Percentiles rank a stretch among this genome's conserved stretches.
Conservation (phyloP, 2,329 filamentous ascomycete species). For the Colletotrichum cereale region DNA sequence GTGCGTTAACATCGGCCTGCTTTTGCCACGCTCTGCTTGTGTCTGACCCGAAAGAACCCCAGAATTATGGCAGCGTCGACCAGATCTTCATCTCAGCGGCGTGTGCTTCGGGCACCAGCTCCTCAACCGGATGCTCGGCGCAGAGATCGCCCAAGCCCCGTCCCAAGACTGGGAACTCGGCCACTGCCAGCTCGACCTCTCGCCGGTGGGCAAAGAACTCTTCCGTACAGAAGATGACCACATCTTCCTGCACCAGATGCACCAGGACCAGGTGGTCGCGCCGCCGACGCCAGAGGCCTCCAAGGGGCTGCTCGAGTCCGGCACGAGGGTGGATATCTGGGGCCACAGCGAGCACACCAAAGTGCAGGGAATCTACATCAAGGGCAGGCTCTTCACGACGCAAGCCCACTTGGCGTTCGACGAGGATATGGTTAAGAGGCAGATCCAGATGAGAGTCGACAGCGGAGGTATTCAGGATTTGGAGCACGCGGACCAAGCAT, state of each 20-base stretch:
- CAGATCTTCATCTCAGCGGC: conserved; percentile 72
- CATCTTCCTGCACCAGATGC: conserved; percentile 81
- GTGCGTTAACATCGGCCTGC: conserved; percentile 44
- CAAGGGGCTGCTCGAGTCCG: conserved; percentile 52
- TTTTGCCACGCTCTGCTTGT: not conserved
- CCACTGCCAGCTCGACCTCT: conserved; percentile 74
- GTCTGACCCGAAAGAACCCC: not conserved
- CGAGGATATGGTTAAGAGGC: conserved; percentile 73
- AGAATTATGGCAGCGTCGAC: conserved; percentile 64
- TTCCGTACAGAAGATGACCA: conserved; percentile 67
- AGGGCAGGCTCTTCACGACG: conserved; percentile 74
- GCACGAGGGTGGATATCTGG: conserved; percentile 64
- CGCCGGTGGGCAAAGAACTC: conserved; percentile 73
- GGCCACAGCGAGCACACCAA: conserved; percentile 74
- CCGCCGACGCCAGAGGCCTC: conserved; percentile 67
- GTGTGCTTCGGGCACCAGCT: conserved; percentile 89
- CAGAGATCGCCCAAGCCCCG: conserved; percentile 74
- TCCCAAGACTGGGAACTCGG: conserved; percentile 79
- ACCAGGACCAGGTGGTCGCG: conserved; percentile 77
- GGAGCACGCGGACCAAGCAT: conserved; percentile 71
- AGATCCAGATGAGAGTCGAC: conserved; percentile 71
- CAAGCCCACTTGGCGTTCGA: conserved; percentile 87
- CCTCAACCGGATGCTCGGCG: conserved; percentile 77
- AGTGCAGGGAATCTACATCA: conserved; percentile 80
- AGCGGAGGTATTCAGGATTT: conserved; percentile 72